A percentile compares a stretch with the other conserved stretches of the same genome.
Conservation (phyloP, 2,329 filamentous ascomycete genomes). For the Aspergillus udagawae region DNA sequence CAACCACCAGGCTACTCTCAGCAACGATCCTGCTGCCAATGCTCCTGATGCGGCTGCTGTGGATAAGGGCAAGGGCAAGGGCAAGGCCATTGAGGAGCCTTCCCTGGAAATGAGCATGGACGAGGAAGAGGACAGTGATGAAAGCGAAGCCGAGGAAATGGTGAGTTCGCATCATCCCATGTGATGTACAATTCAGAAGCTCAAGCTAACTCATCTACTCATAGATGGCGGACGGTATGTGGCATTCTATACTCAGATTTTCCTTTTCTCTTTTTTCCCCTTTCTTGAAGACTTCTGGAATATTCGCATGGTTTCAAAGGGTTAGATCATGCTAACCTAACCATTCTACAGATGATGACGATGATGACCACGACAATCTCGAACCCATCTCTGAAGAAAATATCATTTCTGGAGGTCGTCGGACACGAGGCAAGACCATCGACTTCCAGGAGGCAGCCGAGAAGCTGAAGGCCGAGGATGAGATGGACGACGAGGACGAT, state of each 20-base stretch:
- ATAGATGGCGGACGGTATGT: conserved; percentile 1
- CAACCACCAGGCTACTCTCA: conserved; percentile 25
- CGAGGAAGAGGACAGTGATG: conserved; percentile 63
- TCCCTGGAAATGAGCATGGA: conserved; percentile 65
- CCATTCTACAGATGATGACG: conserved; percentile 49
- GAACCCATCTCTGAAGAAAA: conserved; percentile 88
- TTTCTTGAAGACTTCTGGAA: background rate
- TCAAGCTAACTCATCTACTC: background rate
- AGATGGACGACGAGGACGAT: conserved; percentile 56
- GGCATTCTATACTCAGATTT: background rate
- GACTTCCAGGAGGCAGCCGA: conserved; percentile 88
- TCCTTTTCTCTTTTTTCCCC: background rate
- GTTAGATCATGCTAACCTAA: conserved; percentile 20
- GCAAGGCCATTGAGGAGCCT: conserved; percentile 63
- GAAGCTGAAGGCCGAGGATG: conserved; percentile 67
- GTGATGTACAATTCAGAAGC: background rate
- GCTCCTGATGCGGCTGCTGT: conserved; percentile 40
- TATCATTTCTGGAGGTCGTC: conserved; percentile 73
- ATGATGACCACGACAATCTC: conserved; percentile 71
- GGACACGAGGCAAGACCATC: conserved; percentile 88
- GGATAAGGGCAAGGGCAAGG: conserved; percentile 82
- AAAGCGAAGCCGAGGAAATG: conserved; percentile 51
- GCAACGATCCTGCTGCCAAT: conserved; percentile 39
- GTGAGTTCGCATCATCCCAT: conserved; percentile 23
- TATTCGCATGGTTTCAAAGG: background rate